Evolutionary conservation across 1,284 basidiomycete genomes (phyloP).

Genomic region (Cutaneotrichosporon cavernicola): DNA sequence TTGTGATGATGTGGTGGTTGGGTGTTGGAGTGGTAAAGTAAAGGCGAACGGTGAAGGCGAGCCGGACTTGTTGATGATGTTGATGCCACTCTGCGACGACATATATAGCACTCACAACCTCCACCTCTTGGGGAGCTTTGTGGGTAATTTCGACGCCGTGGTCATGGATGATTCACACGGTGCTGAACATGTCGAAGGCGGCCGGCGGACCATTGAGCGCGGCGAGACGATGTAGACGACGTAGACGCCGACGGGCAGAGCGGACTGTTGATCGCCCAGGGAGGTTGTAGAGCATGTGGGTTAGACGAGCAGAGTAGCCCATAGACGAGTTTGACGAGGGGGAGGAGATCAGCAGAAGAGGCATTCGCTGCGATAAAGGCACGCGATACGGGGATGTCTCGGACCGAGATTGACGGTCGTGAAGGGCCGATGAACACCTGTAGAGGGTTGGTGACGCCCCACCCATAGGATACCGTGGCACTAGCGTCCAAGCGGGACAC

Average conservation of each 20-base stretch:
- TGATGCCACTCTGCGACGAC: background rate
- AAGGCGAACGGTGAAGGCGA: background rate
- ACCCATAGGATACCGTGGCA: background rate
- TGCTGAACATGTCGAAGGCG: background rate
- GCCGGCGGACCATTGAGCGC: background rate
- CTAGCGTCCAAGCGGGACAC: no score
- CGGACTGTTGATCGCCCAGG: background rate
- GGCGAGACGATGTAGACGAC: background rate
- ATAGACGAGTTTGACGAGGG: constrained; percentile 1
- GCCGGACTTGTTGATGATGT: background rate
- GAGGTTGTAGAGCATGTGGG: background rate
- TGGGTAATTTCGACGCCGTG: background rate
- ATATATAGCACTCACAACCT: background rate
- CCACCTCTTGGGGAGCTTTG: background rate
- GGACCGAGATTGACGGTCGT: background rate
- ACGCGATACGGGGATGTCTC: background rate
- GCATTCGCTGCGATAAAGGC: background rate
- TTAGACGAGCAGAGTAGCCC: background rate
- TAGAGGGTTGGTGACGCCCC: background rate
- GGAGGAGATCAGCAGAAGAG: background rate
- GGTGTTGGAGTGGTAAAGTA: background rate
- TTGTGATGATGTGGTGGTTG: constrained; percentile 1
- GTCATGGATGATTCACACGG: background rate
- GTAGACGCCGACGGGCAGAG: background rate
- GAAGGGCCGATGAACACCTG: background rate